Base-by-base conservation (phyloP, 129 eudicot species). In the Artemisia argyi region DNA sequence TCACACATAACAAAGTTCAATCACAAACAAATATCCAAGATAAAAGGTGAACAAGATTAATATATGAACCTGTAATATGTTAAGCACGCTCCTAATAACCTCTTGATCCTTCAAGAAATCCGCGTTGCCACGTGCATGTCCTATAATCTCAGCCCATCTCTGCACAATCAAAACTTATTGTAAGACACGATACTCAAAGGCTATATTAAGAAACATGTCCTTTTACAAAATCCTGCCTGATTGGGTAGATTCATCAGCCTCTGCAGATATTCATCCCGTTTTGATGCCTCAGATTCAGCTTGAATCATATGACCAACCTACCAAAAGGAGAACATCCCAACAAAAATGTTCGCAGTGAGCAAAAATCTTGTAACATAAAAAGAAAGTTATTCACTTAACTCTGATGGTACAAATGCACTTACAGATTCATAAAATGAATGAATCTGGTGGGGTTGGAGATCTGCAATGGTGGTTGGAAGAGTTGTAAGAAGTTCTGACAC, bases 291-390 rank as follows among this genome's bases (percentile, higher is more conserved):
- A 51, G 95, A 49, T 72, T 95, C 96, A 6, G 99, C 97, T 69
- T 91, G 97, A 81, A 95, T 91, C 99, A 95, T 95, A 50, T 81
- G 84, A 58, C 99, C 97, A 77, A 95, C 99, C 99, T 95, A 67
- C 32, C 81, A 74, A 61, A 72, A 30, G 2, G 74, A 53, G 55
- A 17, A 19, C 52, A 42, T 15, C 30, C 19, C 66, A 39, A 8
- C 19, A 17, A 24, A 1, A 22, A 56, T 44, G 49, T n/a, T 51
- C 10, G 46, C 46, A 39, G 46, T 48, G 20, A 49, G 46, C 46
- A 61, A 17, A 49, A 61, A 16, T 16, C 18, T 54, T 7, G 18
- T 17, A 20, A 14, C 3, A 50, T 49, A 8, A 49, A 51, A 47
- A 24, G 17, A 5, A 69, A 57, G 11, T 22, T 58, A 30, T 49